These are phyloP conservation scores for Dendrobium chrysotoxum DNA, from an alignment of 106 monocot species.

Conservation along the genomic window DNA sequence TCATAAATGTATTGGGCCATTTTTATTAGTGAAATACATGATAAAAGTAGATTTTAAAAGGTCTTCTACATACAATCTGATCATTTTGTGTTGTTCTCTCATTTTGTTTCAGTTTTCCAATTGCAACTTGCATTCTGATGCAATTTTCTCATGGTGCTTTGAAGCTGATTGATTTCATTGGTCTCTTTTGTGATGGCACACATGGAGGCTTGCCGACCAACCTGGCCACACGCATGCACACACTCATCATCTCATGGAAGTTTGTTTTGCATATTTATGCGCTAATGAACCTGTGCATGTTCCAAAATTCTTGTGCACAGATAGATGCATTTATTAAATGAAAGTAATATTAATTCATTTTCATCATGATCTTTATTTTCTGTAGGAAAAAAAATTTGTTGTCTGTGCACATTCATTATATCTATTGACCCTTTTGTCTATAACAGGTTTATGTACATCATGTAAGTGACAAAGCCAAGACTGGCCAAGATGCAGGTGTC, in stretches of 20 bases:
- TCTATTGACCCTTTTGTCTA: not conserved
- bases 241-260: not conserved
- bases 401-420: not conserved
- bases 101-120: not conserved
- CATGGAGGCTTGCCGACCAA: not conserved
- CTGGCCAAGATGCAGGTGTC: slow-evolving; percentile 34
- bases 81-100: not conserved
- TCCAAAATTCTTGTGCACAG: not conserved
- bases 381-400: too few species aligned
- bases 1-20: too few species aligned
- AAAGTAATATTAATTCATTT: not conserved
- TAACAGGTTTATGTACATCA: slow-evolving; percentile 52
- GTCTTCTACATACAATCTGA: too few species aligned
- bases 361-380: not conserved
- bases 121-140: not conserved
- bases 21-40: too few species aligned
- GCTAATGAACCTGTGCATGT: not conserved
- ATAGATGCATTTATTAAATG: slow-evolving; percentile 5
- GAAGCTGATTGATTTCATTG: too few species aligned
- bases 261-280: not conserved
- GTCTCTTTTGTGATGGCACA: too few species aligned
- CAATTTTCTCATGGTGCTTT: not conserved
- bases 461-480: slow-evolving; percentile 62
- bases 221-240: not conserved
- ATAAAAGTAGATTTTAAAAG: too few species aligned